Conservation (phyloP, 768 basidiomycete species). For the Lactarius akahatsu region DNA sequence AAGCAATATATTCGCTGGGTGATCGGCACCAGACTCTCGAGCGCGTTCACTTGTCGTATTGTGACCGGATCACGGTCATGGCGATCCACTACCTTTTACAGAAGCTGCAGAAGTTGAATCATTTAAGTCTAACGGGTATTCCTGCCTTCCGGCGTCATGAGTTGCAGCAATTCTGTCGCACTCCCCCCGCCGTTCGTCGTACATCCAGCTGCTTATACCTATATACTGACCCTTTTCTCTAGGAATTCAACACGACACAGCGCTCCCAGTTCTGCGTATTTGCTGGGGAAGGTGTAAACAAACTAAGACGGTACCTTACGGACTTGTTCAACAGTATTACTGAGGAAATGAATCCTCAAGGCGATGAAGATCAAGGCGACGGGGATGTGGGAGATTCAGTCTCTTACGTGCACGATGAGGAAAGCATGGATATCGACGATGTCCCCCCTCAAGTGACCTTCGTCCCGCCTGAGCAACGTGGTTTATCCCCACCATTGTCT, state of each 20-base stretch:
- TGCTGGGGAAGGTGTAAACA: slow-evolving; percentile 85
- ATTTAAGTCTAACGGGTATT: slow-evolving; percentile 97
- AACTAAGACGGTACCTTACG: slow-evolving; percentile 76
- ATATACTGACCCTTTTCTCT: slow-evolving; percentile 17
- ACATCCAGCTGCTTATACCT: slow-evolving; percentile 5
- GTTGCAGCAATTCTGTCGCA: slow-evolving; percentile 85
- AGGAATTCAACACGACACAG: slow-evolving; percentile 93
- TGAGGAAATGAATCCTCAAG: slow-evolving; percentile 50
- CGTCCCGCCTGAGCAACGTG: slow-evolving; percentile 12
- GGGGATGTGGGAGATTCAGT: slow-evolving; percentile 65
- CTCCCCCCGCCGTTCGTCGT: slow-evolving; percentile 73
- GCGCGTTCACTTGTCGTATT: slow-evolving; percentile 95
- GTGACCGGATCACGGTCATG: slow-evolving; percentile 90
- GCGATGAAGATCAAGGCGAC: slow-evolving; percentile 41
- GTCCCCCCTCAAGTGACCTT: slow-evolving; percentile 35
- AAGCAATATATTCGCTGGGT: slow-evolving; percentile 85
- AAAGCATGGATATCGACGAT: slow-evolving; percentile 36
- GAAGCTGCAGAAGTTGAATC: slow-evolving; percentile 86
- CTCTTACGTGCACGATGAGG: slow-evolving; percentile 39
- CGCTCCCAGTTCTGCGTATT: slow-evolving; percentile 93
- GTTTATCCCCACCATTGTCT: slow-evolving; percentile 4
- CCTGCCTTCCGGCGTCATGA: slow-evolving; percentile 83
- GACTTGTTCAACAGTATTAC: slow-evolving; percentile 74
- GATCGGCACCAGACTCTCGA: slow-evolving; percentile 86
- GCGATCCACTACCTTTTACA: slow-evolving; percentile 89